A percentile compares a stretch with the other conserved stretches of the same genome.
These are phyloP conservation scores for Naganishia albida DNA, from an alignment of 1,284 basidiomycete genomes.

Conservation along the genomic window DNA sequence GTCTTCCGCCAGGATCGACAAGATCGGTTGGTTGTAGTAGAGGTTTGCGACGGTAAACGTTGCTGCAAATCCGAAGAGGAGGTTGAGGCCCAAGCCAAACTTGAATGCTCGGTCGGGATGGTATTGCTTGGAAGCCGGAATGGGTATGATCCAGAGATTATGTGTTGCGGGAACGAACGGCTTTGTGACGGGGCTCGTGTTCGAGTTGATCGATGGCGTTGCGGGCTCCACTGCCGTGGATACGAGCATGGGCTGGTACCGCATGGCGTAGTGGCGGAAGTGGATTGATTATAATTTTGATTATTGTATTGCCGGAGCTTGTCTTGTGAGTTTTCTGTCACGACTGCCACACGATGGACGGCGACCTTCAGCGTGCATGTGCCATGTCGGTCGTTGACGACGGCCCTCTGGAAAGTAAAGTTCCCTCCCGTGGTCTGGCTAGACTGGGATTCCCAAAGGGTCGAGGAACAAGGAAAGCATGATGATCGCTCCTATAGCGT, in stretches of 20 bases:
- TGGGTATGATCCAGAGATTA: conserved; percentile 63
- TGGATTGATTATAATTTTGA: neutral
- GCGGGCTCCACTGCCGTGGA: neutral
- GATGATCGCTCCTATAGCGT: too few relatives aligned
- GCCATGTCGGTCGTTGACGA: too few relatives aligned
- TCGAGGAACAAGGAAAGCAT: too few relatives aligned
- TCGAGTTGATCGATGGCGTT: neutral
- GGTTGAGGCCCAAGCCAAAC: conserved; percentile 65
- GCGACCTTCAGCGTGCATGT: too few relatives aligned
- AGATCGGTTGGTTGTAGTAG: conserved; percentile 71
- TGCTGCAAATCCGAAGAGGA: conserved; percentile 67
- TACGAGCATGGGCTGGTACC: neutral
- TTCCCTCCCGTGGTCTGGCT: too few relatives aligned
- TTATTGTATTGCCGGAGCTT: neutral
- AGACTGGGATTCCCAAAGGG: too few relatives aligned
- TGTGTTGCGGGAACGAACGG: conserved; percentile 10
- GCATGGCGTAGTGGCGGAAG: neutral
- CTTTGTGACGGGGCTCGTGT: neutral
- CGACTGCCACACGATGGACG: too few relatives aligned
- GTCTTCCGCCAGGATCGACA: conserved; percentile 58
- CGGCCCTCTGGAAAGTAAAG: too few relatives aligned
- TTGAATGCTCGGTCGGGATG: conserved; percentile 62
- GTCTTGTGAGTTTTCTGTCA: too few relatives aligned
- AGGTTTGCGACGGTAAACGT: conserved; percentile 58
- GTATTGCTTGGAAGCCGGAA: conserved; percentile 65